Base-by-base conservation (phyloP, 208 protist genomes). In the Wallacemonas sp. region DNA sequence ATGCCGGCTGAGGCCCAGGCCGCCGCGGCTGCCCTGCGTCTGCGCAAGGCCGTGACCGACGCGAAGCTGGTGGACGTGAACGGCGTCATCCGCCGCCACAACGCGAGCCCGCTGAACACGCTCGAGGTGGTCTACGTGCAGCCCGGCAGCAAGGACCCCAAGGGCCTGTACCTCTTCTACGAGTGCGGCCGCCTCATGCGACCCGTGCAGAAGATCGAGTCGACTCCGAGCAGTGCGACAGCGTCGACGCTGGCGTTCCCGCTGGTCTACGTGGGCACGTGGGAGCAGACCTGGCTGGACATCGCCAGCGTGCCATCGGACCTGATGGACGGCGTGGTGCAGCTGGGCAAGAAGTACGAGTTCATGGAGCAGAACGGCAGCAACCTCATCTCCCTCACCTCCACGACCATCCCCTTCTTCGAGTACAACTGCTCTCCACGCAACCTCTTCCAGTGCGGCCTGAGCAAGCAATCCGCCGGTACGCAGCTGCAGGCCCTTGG, bases 391-490 rank as follows among this genome's bases (percentile, higher is more conserved):
- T 98, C 88, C 21, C 65, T 99, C 36, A 93, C 99, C 47, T 98
- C 98, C 11, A 90, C 86, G 52, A 88, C 99, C 0, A 99, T 99
- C 29, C 99, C 99, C 43, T 99, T 99, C 79, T 99, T 98, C 49
- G 98, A 99, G 81, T 97, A 98, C 84, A 99, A 99, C 84, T 99
- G 99, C 87, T 98, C 90, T n/a, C 99, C 99, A 34, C 84, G 99
- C 57, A 99, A 99, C 80, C 98, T 99, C 78, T 99, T 99, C 83
- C 98, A 99, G 88, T 99, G 98, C 80, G 94, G 99, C 62, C 99
- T 99, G 85, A 98, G 91, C 33, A 99, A 99, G 80, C 99, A 99
- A 78, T 99, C 99, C 12, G 99, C 99, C 81, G 99, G 98, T 38
- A 98, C 94, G 11, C 98, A 99, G 68, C 65, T 91, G 57, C 91